Evolutionary conservation across 1,139 yeast genomes (phyloP).

Genomic region (Scheffersomyces insectosa): DNA sequence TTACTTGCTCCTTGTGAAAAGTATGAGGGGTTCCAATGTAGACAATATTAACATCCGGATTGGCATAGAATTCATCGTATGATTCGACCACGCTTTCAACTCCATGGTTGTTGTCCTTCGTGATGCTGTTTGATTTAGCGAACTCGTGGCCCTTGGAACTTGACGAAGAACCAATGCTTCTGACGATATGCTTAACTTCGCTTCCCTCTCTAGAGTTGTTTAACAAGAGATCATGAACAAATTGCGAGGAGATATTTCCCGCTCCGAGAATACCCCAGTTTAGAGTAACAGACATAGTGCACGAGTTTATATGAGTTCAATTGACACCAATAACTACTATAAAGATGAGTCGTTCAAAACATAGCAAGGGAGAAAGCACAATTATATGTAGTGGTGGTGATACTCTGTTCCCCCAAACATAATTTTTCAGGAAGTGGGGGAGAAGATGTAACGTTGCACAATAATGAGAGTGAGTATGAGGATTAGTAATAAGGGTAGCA

Average conservation of each 20-base stretch:
- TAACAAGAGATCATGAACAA: constrained; percentile 36
- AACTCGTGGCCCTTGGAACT: constrained; percentile 28
- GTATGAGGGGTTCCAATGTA: constrained; percentile 64
- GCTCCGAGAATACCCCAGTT: constrained; percentile 51
- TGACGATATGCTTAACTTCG: constrained; percentile 27
- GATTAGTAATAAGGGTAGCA: too few relatives aligned
- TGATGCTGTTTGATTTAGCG: constrained; percentile 15
- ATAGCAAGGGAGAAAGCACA: neutral
- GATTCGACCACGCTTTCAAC: constrained; percentile 21
- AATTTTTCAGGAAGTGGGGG: too few relatives aligned
- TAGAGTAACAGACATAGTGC: constrained; percentile 19
- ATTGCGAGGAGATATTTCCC: constrained; percentile 43
- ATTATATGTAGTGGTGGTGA: neutral
- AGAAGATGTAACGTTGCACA: too few relatives aligned
- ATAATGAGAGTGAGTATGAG: too few relatives aligned
- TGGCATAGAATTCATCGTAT: constrained; percentile 39
- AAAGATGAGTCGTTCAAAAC: neutral
- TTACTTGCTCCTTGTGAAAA: constrained; percentile 51
- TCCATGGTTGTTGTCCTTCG: constrained; percentile 18
- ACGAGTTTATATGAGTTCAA: neutral
- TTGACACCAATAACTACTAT: neutral
- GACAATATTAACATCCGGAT: constrained; percentile 50
- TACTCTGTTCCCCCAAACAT: neutral
- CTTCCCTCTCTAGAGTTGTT: constrained; percentile 17
- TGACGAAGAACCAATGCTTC: constrained; percentile 34